Evolutionary conservation across 257 asterid species (phyloP), one percentile per base, ranked within the genome.

Genomic region (Galeopsis tetrahit): DNA sequence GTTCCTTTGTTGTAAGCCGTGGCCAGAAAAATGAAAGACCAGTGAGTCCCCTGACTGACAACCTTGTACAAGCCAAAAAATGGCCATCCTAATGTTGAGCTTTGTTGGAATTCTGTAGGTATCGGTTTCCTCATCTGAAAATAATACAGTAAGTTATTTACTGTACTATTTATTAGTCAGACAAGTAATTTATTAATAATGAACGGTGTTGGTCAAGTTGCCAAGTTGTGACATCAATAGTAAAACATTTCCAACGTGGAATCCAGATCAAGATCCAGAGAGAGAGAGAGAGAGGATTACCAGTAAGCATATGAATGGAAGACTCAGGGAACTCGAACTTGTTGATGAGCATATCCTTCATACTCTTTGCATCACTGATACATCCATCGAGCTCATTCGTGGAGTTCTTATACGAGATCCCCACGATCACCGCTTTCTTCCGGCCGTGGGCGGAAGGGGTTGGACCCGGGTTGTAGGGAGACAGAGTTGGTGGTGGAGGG

Each of bases 21-120:
- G 99, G 13, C 99, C 99, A 1, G 99, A 95, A 58, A 57, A 95
- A 74, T 95, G 97, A 59, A 95, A 92, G 74, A 95, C 87, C 28
- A 95, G 82, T 15, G 99, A 95, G 81, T 95, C 99, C 64, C 97
- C 99, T 4, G 98, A 64, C 81, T 91, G 90, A 74, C 96, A 87
- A 40, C 92, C 98, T 87, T 88, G 88, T 4, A 90, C 85, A 1
- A 92, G 94, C 98, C 99, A 92, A 82, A 70, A 70, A 93, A 95
- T 88, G 0, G 99, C 99, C 98, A 85, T 84, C 82, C 94, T 82
- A 7, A 95, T 90, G 85, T 95, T 95, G 84, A 86, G 90, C 35
- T 89, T 95, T 4, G 98, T 92, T 0, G 99, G 99, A 21, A 87
- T 89, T 76, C 76, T 88, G 77, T 81, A 52, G 2, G 90, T 98